Percentiles rank a stretch among this genome's conserved stretches.
These are phyloP conservation scores for Arthrobotrys entomopaga DNA, from an alignment of 2,329 filamentous ascomycete genomes.

Conservation along the genomic window DNA sequence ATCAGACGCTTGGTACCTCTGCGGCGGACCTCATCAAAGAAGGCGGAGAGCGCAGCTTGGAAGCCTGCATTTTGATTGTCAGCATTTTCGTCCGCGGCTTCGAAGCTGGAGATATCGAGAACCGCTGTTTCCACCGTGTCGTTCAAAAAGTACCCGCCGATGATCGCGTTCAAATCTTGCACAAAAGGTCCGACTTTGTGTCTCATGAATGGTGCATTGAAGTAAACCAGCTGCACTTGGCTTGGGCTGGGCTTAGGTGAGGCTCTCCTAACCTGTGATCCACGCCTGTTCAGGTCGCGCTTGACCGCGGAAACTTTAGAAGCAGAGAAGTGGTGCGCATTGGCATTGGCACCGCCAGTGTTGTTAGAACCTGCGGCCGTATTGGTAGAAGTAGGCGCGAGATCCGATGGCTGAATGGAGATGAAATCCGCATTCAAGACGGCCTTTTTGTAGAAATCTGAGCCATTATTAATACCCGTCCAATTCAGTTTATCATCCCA, in stretches of 20 bases:
- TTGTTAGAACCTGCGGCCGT: not conserved
- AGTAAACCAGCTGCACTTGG: constrained; percentile 26
- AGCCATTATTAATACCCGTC: constrained; percentile 40
- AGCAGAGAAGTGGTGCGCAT: constrained; percentile 19
- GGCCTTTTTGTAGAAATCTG: constrained; percentile 37
- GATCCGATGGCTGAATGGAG: not conserved
- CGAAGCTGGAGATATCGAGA: constrained; percentile 46
- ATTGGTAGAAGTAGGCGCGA: not conserved
- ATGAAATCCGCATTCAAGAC: constrained; percentile 40
- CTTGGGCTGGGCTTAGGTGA: not conserved
- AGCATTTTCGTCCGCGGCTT: constrained; percentile 33
- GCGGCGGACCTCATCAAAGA: constrained; percentile 29
- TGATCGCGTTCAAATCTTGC: constrained; percentile 40
- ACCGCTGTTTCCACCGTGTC: constrained; percentile 39
- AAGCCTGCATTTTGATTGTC: constrained; percentile 11
- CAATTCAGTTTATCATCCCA: constrained; percentile 39
- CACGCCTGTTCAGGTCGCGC: constrained; percentile 2
- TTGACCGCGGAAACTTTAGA: constrained; percentile 10
- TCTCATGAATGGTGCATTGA: constrained; percentile 40
- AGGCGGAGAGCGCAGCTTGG: constrained; percentile 31
- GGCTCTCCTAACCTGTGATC: not conserved
- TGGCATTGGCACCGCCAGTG: not conserved
- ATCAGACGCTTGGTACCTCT: constrained; percentile 63
- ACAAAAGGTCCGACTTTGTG: constrained; percentile 43
- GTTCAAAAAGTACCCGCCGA: constrained; percentile 49